Percentiles rank a stretch among this genome's conserved stretches.
Evolutionary conservation across 768 basidiomycete species (phyloP).

Genomic region (Lentinula lateritia): DNA sequence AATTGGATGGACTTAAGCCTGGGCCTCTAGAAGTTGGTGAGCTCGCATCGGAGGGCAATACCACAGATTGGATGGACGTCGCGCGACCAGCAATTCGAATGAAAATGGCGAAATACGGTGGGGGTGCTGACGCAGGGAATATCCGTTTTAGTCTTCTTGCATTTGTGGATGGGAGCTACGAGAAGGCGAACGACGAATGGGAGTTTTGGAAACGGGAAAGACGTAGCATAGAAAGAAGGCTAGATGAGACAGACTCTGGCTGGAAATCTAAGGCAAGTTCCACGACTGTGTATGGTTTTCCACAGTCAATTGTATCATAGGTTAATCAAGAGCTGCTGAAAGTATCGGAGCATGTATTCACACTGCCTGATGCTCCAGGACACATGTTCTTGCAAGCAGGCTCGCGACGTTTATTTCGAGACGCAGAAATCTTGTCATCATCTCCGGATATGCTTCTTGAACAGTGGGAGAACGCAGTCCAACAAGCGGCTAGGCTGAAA

Average conservation of each 20-base stretch:
- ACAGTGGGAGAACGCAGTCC: conserved; percentile 45
- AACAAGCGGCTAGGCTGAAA: conserved; percentile 32
- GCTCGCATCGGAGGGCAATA: conserved; percentile 16
- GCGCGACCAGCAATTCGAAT: conserved; percentile 53
- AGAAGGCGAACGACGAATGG: conserved; percentile 43
- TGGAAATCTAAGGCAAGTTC: conserved; percentile 31
- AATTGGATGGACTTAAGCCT: conserved; percentile 59
- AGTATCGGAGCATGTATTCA: conserved; percentile 23
- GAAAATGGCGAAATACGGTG: conserved; percentile 58
- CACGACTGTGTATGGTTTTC: conserved; percentile 5
- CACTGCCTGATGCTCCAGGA: conserved; percentile 19
- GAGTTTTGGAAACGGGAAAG: conserved; percentile 49
- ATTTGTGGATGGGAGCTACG: conserved; percentile 47
- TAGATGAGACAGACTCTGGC: conserved; percentile 21
- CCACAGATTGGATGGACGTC: conserved; percentile 50
- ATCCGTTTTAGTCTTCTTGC: conserved; percentile 61
- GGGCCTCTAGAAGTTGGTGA: conserved; percentile 64
- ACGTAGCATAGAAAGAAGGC: conserved; percentile 35
- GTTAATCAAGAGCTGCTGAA: conserved; percentile 33
- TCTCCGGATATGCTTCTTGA: conserved; percentile 24
- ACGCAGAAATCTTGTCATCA: conserved; percentile 40
- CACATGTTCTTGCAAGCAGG: conserved; percentile 39
- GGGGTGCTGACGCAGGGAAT: conserved; percentile 32
- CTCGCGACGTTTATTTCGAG: conserved; percentile 37
- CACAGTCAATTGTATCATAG: conserved; percentile 16